Conservation (phyloP, 2,329 filamentous ascomycete species). For the Balansia obtecta region DNA sequence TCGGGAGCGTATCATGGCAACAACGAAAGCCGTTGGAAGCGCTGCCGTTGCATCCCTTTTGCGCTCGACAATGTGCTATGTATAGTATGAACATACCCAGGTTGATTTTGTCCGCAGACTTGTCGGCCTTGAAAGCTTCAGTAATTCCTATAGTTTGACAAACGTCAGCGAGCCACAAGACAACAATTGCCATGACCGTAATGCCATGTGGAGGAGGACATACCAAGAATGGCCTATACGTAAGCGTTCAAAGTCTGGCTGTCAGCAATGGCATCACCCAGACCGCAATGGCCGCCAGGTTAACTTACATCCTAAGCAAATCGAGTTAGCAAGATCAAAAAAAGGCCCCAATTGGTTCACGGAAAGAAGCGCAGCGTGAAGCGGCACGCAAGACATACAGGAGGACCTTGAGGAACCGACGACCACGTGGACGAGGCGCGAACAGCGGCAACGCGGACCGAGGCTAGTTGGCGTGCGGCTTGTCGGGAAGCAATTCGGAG, state of each 20-base stretch:
- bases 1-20: background rate
- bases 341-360: background rate
- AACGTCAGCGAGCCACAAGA: slow-evolving; percentile 12
- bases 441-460: slow-evolving; percentile 27
- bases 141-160: slow-evolving; percentile 55
- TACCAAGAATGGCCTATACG: slow-evolving; percentile 62
- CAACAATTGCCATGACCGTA: background rate
- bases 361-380: background rate
- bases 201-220: slow-evolving; percentile 14
- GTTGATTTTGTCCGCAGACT: slow-evolving; percentile 93
- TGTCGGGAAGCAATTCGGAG: slow-evolving; percentile 41
- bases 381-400: slow-evolving; percentile 47
- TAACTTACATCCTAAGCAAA: slow-evolving; percentile 10
- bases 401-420: slow-evolving; percentile 85
- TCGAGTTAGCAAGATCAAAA: background rate
- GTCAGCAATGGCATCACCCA: background rate
- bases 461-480: slow-evolving; percentile 28
- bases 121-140: slow-evolving; percentile 97
- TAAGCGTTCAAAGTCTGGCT: background rate
- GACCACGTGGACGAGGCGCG: slow-evolving; percentile 73
- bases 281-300: background rate
- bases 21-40: background rate
- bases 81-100: slow-evolving; percentile 46
- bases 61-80: background rate
- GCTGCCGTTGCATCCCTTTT: background rate